These are phyloP conservation scores for Aspergillus awamori DNA, from an alignment of 2,329 filamentous ascomycete species.

Conservation along the genomic window DNA sequence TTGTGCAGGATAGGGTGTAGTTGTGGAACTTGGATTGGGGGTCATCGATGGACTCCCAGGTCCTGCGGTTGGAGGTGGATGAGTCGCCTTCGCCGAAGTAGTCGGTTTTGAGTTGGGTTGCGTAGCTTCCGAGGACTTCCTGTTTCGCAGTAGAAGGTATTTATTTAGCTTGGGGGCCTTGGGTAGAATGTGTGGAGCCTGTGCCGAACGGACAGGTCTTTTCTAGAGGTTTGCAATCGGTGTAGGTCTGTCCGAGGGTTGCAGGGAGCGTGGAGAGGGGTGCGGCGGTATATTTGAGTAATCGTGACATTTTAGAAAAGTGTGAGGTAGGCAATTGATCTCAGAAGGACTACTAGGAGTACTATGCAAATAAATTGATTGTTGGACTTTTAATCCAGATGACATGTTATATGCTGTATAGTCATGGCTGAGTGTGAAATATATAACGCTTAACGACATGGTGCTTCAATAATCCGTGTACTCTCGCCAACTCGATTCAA, in stretches of 20 bases:
- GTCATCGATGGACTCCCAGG: neutral
- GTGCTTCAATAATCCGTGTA: no score
- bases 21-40: neutral
- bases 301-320: no score
- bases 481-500: no score
- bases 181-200: neutral
- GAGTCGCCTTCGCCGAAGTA: conserved; percentile 5
- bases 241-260: neutral
- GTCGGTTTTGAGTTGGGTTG: neutral
- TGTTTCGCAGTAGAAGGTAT: neutral
- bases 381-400: no score
- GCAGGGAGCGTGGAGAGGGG: neutral
- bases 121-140: neutral
- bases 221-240: neutral
- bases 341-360: no score
- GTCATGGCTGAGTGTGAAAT: no score
- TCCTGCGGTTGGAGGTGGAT: neutral
- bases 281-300: no score
- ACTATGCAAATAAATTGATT: no score
- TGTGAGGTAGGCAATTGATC: no score
- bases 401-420: no score
- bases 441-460: no score
- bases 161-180: neutral
- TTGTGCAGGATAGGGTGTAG: neutral
- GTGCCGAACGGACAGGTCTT: neutral